These are phyloP conservation scores for Fusarium albidum DNA, from an alignment of 2,329 filamentous ascomycete species.

Conservation along the genomic window DNA sequence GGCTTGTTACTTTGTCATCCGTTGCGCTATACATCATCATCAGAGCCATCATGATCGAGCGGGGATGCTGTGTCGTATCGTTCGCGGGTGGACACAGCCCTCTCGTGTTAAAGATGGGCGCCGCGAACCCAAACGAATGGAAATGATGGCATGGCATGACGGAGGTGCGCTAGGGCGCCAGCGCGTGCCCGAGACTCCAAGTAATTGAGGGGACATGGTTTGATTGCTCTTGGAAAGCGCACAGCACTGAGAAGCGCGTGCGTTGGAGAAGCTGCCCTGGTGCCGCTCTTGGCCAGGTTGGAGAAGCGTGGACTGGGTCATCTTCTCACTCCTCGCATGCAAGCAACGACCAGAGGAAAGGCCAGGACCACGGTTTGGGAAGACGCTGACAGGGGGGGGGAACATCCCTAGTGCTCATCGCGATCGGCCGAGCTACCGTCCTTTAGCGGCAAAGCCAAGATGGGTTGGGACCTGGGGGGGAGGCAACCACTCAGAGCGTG, in stretches of 20 bases:
- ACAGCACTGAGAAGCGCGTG: slow-evolving; percentile 3
- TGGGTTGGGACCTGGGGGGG: slow-evolving; percentile 19
- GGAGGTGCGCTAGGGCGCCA: background rate
- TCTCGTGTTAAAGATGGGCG: background rate
- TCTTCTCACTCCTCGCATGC: slow-evolving; percentile 5
- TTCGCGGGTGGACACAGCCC: background rate
- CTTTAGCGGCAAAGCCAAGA: slow-evolving; percentile 39
- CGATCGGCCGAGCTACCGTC: slow-evolving; percentile 37
- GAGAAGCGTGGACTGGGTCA: background rate
- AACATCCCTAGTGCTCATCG: slow-evolving; percentile 24
- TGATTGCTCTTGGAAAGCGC: background rate
- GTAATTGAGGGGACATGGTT: background rate
- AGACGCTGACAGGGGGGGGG: slow-evolving; percentile 9
- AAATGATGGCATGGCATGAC: slow-evolving; percentile 9
- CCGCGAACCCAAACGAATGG: slow-evolving; percentile 8
- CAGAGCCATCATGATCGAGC: background rate
- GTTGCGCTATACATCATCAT: slow-evolving; percentile 9
- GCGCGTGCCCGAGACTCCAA: too few relatives aligned
- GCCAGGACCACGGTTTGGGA: background rate
- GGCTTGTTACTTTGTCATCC: slow-evolving; percentile 6
- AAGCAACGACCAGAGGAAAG: background rate
- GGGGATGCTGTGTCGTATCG: background rate
- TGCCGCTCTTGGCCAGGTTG: background rate
- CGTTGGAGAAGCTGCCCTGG: slow-evolving; percentile 12
- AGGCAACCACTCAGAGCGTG: slow-evolving; percentile 15